Base-by-base conservation (phyloP, 164 flowering plant genomes). In the Chimonanthus praecox region DNA sequence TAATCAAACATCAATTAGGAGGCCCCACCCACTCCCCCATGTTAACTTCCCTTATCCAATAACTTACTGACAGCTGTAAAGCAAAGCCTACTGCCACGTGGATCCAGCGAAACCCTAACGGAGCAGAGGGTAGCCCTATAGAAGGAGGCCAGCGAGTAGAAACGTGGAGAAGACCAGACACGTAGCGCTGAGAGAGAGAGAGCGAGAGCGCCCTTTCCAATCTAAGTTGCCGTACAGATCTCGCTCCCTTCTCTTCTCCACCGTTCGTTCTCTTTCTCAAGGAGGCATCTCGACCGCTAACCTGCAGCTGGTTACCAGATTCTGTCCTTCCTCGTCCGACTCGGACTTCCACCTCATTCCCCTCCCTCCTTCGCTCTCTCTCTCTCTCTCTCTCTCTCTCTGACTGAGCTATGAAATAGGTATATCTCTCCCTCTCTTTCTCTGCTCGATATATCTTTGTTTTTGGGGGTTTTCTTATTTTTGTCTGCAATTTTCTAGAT, bases 291-390 rank as follows among this genome's bases (percentile, higher is more conserved):
- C 54, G 33, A 9, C 70, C 47, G 68, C 44, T 18, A 2, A 60
- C 47, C 18, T 20, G 21, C 47, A 49, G 8, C 73, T 18, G 7
- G 44, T 61, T 7, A 9, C 47, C 18, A 54, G 4, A 47, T 45
- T 11, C n/a, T 13, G 1, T 20, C 68, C 45, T 60, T 44, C 7
- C 63, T 65, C 69, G 33, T 72, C 78, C 76, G 72, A 79, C 76
- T 71, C 82, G 84, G 83, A 80, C 82, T 74, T 82, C 83, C 83
- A 82, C 83, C 77, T 86, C 84, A 81, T 58, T 70, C 68, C 9
- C 50, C 15, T 3, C 9, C 67, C 45, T 46, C 49, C 49, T 43
- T 16, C 16, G 2, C 47, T 49, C 10, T 33, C 47, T 21, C 60
- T 48, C 68, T 48, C 60, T 46, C 47, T 49, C 10, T 33, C 47